Conservation (phyloP, 208 protist genomes). For the Lotmaria passim region DNA sequence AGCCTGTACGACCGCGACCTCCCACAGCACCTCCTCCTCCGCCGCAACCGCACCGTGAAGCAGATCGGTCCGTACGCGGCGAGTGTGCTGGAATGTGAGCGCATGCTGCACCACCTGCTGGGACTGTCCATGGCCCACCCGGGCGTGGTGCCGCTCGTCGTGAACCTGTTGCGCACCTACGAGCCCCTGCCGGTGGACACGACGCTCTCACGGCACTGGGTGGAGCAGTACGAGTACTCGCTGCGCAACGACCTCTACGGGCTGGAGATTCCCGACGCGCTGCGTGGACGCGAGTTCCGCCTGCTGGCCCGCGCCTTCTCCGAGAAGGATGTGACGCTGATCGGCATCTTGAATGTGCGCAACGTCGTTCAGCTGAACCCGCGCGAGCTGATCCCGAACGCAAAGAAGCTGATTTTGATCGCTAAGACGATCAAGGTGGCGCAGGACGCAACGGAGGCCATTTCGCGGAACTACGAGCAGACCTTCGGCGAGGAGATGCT, state of each 20-base stretch:
- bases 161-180: slow-evolving; percentile 86
- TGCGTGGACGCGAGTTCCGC: slow-evolving; percentile 64
- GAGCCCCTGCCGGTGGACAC: slow-evolving; percentile 64
- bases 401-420: slow-evolving; percentile 72
- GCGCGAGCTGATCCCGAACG: slow-evolving; percentile 48
- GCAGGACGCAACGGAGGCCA: slow-evolving; percentile 44
- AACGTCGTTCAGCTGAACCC: slow-evolving; percentile 78
- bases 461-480: slow-evolving; percentile 49
- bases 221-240: slow-evolving; percentile 86
- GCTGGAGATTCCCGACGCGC: slow-evolving; percentile 59
- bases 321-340: slow-evolving; percentile 66
- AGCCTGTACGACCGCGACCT: slow-evolving; percentile 69
- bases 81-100: slow-evolving; percentile 74
- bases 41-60: slow-evolving; percentile 58
- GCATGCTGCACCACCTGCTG: slow-evolving; percentile 70
- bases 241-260: slow-evolving; percentile 79
- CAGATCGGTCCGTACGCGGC: slow-evolving; percentile 69
- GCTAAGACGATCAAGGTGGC: slow-evolving; percentile 59
- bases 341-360: slow-evolving; percentile 64
- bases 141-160: slow-evolving; percentile 76
- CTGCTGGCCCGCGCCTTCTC: slow-evolving; percentile 60
- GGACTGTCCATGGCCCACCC: slow-evolving; percentile 75
- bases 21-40: slow-evolving; percentile 79
- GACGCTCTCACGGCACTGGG: slow-evolving; percentile 57
- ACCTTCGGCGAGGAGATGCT: slow-evolving; percentile 69